Base-by-base conservation (phyloP, 2,329 filamentous ascomycete genomes). In the Trichoderma citrinoviride region DNA sequence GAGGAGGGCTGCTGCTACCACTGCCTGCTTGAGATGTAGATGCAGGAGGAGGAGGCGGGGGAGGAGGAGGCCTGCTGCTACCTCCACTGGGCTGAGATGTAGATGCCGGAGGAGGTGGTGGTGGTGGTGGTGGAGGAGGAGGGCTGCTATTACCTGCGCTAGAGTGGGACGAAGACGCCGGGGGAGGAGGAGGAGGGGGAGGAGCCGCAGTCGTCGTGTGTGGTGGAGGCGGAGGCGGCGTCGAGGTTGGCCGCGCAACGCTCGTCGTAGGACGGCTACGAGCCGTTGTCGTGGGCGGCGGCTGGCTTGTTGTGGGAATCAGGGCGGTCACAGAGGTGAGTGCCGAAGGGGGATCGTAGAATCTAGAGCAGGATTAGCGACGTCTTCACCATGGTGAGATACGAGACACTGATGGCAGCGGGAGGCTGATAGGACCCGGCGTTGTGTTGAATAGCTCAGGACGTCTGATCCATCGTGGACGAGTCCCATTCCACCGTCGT, bases 311-410 rank as follows among this genome's bases (percentile, higher is more conserved):
- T 12, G 44, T 49, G 1, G 64, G 64, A n/a, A 55, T 12, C 1
- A 66, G 61, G n/a, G 23, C 58, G 5, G 64, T 44, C 4, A 64
- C 61, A 5, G 61, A 47, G 33, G 19, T 64, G 37, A 64, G 61
- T 5, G 61, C 61, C 1, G 54, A 66, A 6, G 64, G 64, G 6
- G 64, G 64, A 25, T 66, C 64, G 27, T 66, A 66, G 52, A 66
- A 66, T 2, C 64, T 62, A 17, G 21, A 25, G 8, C 33, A 37
- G 14, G 33, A 12, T 37, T 5, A 37, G 33, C 33, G 12, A 37
- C 14, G 33, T 1, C 3, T 37, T 5, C 33, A 37, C 12, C 33
- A 37, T 5, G 12, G 12, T 4, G 12, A 14, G 4, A 14, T 37
- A 14, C 33, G 12, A 37, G n/a, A n/a, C 33, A 37, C 12, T 14